phyloP scores from a whole-genome alignment of 176 grass and related monocot genomes.

The Poa annua region DNA sequence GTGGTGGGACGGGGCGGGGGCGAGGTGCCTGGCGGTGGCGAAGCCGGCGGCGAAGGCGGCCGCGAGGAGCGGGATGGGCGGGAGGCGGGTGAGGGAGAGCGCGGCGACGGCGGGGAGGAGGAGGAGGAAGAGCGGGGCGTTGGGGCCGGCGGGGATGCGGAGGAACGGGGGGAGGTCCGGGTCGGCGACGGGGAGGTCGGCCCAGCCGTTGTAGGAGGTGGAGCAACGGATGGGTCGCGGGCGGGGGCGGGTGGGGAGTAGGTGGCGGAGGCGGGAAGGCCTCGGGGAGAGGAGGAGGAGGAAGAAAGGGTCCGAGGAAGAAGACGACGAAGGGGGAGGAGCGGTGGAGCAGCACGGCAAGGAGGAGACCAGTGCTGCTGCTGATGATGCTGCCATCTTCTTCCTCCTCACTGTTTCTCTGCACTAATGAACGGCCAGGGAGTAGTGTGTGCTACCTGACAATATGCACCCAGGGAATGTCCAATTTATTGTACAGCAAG shows the following conservation, averaged over 20 bases:
- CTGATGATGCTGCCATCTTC: neutral
- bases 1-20: neutral
- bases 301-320: too few relatives aligned
- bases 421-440: too few relatives aligned
- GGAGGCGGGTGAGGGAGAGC: constrained; percentile 56
- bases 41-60: constrained; percentile 50
- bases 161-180: constrained; percentile 4
- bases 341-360: neutral
- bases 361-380: neutral
- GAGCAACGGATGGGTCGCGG: neutral
- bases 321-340: neutral
- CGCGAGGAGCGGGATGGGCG: constrained; percentile 58
- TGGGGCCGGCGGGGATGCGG: neutral
- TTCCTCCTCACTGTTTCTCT: neutral
- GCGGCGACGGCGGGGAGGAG: constrained; percentile 34
- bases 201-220: constrained; percentile 69
- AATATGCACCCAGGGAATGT: too few relatives aligned
- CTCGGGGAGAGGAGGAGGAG: neutral
- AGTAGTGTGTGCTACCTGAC: too few relatives aligned
- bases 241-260: constrained; percentile 17
- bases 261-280: neutral
- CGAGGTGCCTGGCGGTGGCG: constrained; percentile 30
- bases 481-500: too few relatives aligned
- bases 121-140: constrained; percentile 29
- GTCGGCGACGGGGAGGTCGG: constrained; percentile 59